Base-by-base conservation (phyloP, 2,329 filamentous ascomycete genomes). In the Sclerotiophoma versabilis region DNA sequence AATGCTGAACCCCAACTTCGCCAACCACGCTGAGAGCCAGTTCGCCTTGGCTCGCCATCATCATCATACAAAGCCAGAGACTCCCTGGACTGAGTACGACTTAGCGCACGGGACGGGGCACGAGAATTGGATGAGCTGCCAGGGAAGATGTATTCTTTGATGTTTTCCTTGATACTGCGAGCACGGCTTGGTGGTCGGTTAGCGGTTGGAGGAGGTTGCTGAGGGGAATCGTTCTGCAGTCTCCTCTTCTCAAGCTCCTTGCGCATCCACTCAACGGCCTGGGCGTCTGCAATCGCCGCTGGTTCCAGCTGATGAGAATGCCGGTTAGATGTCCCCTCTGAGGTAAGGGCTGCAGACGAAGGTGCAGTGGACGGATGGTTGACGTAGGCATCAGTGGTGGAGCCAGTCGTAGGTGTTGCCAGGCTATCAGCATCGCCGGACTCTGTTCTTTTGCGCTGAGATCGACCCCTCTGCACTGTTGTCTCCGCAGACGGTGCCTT, bases 211-310 rank as follows among this genome's bases (percentile, higher is more conserved):
- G 59, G 57, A 23, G 61, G 60, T 20, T 63, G 64, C 19, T 66
- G 59, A 11, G 70, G 62, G 1, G 62, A 57, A 10, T 56, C 51
- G 7, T 63, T 51, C 14, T 67, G 59, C 17, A 65, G 62, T 22
- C 62, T 63, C 39, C 73, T 69, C 62, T 74, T 79, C 45, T 78
- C 77, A 26, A 76, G 61, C 56, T 80, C 76, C 29, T 68, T 63
- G 14, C 72, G 74, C 76, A 79, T 79, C 77, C 77, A 78, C 32
- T 79, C 77, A 3, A 72, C 67, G 32, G 77, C 72, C 12, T 72
- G 65, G 9, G 72, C 68, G 44, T 79, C 76, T 19, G 75, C 69
- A 36, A 73, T 69, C n/a, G 73, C 71, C 2, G 69, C 64, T n/a
- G 71, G 66, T 30, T 72, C 58, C 11, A 72, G 61, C 29, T 77